Conservation (phyloP, 2,329 filamentous ascomycete species). For the Whalleya microplaca region DNA sequence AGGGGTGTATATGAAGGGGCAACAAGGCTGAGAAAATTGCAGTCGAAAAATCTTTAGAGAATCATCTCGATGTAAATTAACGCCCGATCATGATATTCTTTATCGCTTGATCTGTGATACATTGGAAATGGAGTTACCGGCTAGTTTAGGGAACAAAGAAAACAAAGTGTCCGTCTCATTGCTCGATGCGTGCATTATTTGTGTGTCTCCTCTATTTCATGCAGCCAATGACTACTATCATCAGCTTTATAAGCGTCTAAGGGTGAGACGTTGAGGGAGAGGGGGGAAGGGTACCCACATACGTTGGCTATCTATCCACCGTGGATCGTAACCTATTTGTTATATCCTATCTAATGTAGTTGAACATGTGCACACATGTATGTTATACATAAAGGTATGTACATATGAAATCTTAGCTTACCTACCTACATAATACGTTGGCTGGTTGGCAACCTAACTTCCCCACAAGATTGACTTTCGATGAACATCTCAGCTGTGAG, state of each 20-base stretch:
- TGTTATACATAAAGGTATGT: no score
- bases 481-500: not conserved
- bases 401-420: no score
- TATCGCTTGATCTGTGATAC: conserved; percentile 19
- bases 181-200: not conserved
- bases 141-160: conserved; percentile 22
- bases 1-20: conserved; percentile 88
- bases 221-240: not conserved
- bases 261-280: not conserved
- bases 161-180: not conserved
- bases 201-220: not conserved
- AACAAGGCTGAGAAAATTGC: conserved; percentile 84
- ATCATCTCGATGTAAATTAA: conserved; percentile 25
- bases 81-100: conserved; percentile 8
- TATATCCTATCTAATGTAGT: no score
- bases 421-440: no score
- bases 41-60: conserved; percentile 60
- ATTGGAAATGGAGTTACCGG: conserved; percentile 32
- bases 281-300: no score
- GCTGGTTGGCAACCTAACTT: no score
- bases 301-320: no score
- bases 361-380: no score
- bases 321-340: no score
- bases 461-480: not conserved
- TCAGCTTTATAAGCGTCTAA: not conserved